Evolutionary conservation across 83 land plant species (phyloP).

Genomic region (Diphasiastrum complanatum): DNA sequence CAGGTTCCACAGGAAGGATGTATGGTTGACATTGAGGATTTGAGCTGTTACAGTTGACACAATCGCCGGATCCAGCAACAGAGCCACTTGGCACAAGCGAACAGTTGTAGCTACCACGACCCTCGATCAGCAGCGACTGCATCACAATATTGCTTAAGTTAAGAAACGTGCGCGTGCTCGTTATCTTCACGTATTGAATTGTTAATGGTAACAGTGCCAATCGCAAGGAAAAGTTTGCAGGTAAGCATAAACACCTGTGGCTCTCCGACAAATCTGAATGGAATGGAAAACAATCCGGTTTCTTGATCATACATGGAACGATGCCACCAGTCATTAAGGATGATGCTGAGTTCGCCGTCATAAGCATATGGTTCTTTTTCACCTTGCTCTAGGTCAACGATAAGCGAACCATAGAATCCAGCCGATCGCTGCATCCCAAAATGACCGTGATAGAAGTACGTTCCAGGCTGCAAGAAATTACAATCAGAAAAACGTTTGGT

Average conservation of each 20-base stretch:
- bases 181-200: not conserved
- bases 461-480: conserved; percentile 48
- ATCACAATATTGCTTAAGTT: not conserved
- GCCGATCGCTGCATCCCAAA: conserved; percentile 71
- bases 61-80: not conserved
- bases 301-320: conserved; percentile 33
- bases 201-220: not conserved
- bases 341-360: conserved; percentile 57
- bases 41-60: conserved; percentile 20
- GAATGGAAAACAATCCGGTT: conserved; percentile 45
- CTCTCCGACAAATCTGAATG: conserved; percentile 69
- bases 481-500: not conserved
- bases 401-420: conserved; percentile 42
- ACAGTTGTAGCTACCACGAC: conserved; percentile 58
- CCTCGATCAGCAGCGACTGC: conserved; percentile 64
- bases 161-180: not conserved
- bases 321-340: conserved; percentile 81
- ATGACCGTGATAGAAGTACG: conserved; percentile 74
- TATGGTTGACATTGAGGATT: conserved; percentile 32
- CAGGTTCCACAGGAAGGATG: conserved; percentile 41
- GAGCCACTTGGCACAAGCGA: conserved; percentile 29
- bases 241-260: conserved; percentile 45
- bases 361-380: conserved; percentile 64
- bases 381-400: conserved; percentile 23
- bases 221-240: not conserved